These are phyloP conservation scores for Nakazawaea pomicola DNA, from an alignment of 805 yeast species.

Conservation along the genomic window DNA sequence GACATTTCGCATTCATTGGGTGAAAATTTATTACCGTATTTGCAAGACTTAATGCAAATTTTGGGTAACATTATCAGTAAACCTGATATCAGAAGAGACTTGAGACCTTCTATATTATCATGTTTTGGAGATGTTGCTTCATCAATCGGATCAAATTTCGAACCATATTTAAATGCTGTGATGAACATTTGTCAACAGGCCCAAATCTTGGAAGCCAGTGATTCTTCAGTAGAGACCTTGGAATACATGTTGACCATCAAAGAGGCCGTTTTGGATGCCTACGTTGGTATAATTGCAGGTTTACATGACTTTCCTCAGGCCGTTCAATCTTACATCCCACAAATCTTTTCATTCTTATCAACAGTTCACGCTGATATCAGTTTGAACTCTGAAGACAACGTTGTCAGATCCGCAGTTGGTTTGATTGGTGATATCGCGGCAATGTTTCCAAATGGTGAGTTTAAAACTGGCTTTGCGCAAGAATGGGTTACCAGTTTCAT, in stretches of 20 bases:
- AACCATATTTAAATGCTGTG: constrained; percentile 72
- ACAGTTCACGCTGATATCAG: constrained; percentile 54
- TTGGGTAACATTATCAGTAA: constrained; percentile 70
- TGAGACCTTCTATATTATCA: constrained; percentile 83
- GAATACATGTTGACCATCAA: constrained; percentile 70
- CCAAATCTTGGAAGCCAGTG: constrained; percentile 57
- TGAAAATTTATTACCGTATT: constrained; percentile 63
- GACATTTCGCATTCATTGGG: constrained; percentile 91
- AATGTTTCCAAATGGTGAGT: constrained; percentile 75
- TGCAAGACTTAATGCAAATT: constrained; percentile 76
- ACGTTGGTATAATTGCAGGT: constrained; percentile 95
- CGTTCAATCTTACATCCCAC: constrained; percentile 58
- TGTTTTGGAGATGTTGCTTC: constrained; percentile 96
- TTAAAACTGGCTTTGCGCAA: constrained; percentile 59
- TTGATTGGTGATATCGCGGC: constrained; percentile 89
- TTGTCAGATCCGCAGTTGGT: constrained; percentile 83
- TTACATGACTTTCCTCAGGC: constrained; percentile 62
- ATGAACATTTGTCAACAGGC: constrained; percentile 73
- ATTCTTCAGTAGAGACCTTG: constrained; percentile 63
- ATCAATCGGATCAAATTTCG: constrained; percentile 72
- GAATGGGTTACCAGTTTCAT: constrained; percentile 80
- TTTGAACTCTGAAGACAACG: constrained; percentile 59
- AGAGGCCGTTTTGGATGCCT: constrained; percentile 92
- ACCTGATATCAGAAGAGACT: constrained; percentile 66
- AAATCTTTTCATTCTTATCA: constrained; percentile 67